Base-by-base conservation (phyloP, 1,284 basidiomycete species). In the Ceratobasidium sp. region DNA sequence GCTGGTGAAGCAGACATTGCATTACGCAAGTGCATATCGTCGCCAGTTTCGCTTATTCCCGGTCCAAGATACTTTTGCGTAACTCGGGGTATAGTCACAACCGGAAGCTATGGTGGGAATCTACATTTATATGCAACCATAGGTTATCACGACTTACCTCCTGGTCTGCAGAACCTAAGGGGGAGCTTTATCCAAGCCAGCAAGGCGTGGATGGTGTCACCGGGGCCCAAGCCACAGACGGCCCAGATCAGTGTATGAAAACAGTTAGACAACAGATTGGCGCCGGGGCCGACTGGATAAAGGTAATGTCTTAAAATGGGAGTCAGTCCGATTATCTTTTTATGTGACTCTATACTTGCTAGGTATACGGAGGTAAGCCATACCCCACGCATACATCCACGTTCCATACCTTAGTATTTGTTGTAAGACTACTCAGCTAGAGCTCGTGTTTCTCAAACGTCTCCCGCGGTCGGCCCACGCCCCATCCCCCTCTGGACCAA, bases 21-120 rank as follows among this genome's bases (percentile, higher is more conserved):
- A 0, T 77, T 89, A 40, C 81, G 86, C 31, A 85, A 85, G 72
- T 87, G 86, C 75, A 75, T 88, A 13, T 83, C 86, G 8, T 80
- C 80, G 5, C 79, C 81, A 7, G 76, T 81, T n/a, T 76, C 84
- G 0, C 75, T 88, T 58, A 84, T 86, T 15, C 82, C 84, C 35
- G 87, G 87, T 0, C 88, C 88, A 17, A 79, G 87, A 69, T 87
- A 89, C 75, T 90, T 87, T 74, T 85, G 83, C 71, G 83, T 85
- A 0, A 86, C 84, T 68, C 77, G 84, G 25, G 87, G 86, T 3
- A 86, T 90, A 70, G 86, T 87, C 15, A 78, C 83, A 6, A 86
- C 86, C 0, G 87, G 87, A 2, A 82, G 82, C 67, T 89, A 90
- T 74, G 85, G 87, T 86, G 72, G 7, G 43, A 42, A n/a, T 72